A percentile compares a stretch with the other conserved stretches of the same genome.
These are phyloP conservation scores for Actinomucor elegans DNA, from an alignment of 371 early-diverging fungal genomes.

Conservation along the genomic window DNA sequence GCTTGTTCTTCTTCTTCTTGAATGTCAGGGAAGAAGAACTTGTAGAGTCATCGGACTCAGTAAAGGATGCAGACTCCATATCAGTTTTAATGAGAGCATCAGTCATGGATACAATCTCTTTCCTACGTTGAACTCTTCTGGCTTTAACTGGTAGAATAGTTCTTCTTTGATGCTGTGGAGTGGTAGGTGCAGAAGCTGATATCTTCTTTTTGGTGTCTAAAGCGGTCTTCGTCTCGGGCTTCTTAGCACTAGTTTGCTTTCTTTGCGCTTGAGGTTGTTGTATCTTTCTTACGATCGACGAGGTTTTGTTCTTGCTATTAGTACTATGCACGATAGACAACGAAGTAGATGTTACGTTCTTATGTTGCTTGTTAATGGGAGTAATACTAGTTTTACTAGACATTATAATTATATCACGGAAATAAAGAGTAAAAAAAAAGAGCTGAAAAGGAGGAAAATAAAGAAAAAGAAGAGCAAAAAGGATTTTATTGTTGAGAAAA, in stretches of 20 bases:
- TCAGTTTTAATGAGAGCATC: constrained; percentile 7
- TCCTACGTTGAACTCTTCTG: constrained; percentile 22
- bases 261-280: too few species aligned
- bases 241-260: too few species aligned
- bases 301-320: neutral
- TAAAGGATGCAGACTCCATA: constrained; percentile 3
- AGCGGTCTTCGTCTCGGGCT: too few species aligned
- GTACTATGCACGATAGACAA: too few species aligned
- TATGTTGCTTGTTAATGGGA: too few species aligned
- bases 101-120: constrained; percentile 21
- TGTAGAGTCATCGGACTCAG: constrained; percentile 16
- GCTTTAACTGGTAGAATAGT: constrained; percentile 20
- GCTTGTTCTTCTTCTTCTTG: neutral
- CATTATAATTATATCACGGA: too few species aligned
- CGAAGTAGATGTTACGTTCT: too few species aligned
- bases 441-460: too few species aligned
- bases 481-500: too few species aligned
- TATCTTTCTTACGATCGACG: neutral
- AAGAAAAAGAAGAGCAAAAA: too few species aligned
- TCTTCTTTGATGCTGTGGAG: constrained; percentile 17
- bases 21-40: neutral
- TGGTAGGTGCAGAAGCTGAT: constrained; percentile 17
- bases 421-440: too few species aligned
- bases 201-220: constrained; percentile 3
- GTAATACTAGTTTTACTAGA: too few species aligned